Base-by-base conservation (phyloP, 176 grass and related monocot genomes). In the Saccharum officinarum region DNA sequence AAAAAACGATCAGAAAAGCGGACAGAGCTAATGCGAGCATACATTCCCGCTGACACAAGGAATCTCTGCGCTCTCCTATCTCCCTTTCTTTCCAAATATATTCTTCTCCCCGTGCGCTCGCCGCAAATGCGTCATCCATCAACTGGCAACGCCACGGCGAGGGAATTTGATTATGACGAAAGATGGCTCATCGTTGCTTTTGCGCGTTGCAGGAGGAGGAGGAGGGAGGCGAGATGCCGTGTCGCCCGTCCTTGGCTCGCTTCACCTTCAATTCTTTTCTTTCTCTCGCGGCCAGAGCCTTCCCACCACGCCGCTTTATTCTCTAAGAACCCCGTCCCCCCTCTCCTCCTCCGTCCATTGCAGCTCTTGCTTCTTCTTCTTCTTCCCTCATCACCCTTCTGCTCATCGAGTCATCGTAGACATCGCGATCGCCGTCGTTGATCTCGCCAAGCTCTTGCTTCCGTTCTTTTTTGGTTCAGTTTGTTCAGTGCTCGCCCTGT, bases 211-310 rank as follows among this genome's bases (percentile, higher is more conserved):
- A 61, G 31, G 16, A 77, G 41, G 86, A 78, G 67, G 71, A 68
- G 47, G 45, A 79, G 66, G 22, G 69, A 23, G 73, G 41, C 39
- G 16, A 17, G 91, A 92, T 93, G 91, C 85, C 84, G 82, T 87
- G 91, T 79, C 88, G 79, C 45, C 60, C 70, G 60, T 60, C 76
- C 61, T 80, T 78, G 79, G 45, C 66, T 86, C 78, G 67, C 83
- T 86, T 89, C 87, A 70, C 83, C 83, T 84, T 80, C 85, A 85
- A 87, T 90, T 85, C 85, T 87, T 90, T 93, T 82, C 88, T 93
- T 93, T 93, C 82, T 83, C 65, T 93, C 83, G 68, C 92, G 67
- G 79, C 86, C 86, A 83, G 62, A 71, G 78, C 80, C 71, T 71
- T 67, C 23, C 54, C 85, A 28, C 57, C 67, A 59, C 80, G 61